Base-by-base conservation (phyloP, 2,329 filamentous ascomycete genomes). In the Calonectria henricotiae region DNA sequence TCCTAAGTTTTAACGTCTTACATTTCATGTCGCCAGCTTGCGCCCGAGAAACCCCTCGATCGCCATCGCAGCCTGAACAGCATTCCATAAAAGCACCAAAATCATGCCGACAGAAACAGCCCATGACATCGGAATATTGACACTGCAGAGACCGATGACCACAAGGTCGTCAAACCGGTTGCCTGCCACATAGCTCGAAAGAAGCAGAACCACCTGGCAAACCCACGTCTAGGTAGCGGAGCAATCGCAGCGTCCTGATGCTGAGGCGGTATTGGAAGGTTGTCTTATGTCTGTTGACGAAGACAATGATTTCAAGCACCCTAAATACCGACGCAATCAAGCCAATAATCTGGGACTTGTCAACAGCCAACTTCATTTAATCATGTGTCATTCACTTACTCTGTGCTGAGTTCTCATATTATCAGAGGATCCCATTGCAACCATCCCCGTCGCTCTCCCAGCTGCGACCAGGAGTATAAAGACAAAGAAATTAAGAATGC, bases 81-180 rank as follows among this genome's bases (percentile, higher is more conserved):
- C 51, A 17, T 58, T 58, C 51, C 51, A 58, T 37, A 58, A 37
- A 27, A 58, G 25, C n/a, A 58, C 51, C 20, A 58, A 32, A 20
- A 58, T 23, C 51, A 58, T 58, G 35, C 35, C 51, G 20, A 41
- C 23, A 25, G 51, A 58, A 39, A 58, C 37, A 17, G 35, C 35
- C 51, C 51, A 58, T 8, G 51, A 39, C 51, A 58, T 58, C 1
- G 51, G 39, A 35, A 58, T 39, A 20, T 23, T 58, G 12, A 58
- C 20, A 9, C 51, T 58, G 12, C 51, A 58, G 11, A 58, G 35
- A 9, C 35, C 51, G 32, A 58, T 25, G 32, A 58, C 51, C 3
- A 58, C 51, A 25, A 25, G 37, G 23, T 58, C 51, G 23, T 58
- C 51, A 27, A 58, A 58, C 12, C 51, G 32, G 12, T 58, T 39